These are phyloP conservation scores for Stevia rebaudiana DNA, from an alignment of 140 eudicot species.

Conservation along the genomic window DNA sequence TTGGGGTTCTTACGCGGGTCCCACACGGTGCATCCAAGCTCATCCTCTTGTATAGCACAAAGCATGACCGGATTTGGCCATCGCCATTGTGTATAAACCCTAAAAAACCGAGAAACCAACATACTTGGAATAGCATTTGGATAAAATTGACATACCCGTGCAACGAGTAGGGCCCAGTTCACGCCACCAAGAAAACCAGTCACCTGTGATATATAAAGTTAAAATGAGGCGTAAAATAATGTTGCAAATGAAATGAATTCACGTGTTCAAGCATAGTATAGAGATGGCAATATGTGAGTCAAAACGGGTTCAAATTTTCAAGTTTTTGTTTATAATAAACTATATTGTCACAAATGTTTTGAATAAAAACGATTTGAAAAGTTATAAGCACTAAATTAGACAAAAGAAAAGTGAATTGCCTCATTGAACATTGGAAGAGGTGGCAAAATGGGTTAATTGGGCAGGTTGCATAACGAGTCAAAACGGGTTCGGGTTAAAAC, in stretches of 20 bases:
- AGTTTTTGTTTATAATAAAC: neutral
- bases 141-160: slow-evolving; percentile 61
- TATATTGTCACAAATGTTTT: neutral
- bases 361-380: neutral
- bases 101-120: slow-evolving; percentile 59
- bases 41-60: slow-evolving; percentile 47
- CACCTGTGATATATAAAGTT: slow-evolving; percentile 48
- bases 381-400: neutral
- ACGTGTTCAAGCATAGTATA: neutral
- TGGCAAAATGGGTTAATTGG: neutral
- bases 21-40: slow-evolving; percentile 51
- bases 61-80: slow-evolving; percentile 80
- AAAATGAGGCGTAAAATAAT: too few species aligned
- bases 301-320: neutral
- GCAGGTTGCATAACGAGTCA: neutral
- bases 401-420: neutral
- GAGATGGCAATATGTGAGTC: neutral
- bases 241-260: neutral
- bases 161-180: slow-evolving; percentile 61
- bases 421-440: neutral
- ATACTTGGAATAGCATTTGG: slow-evolving; percentile 63
- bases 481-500: neutral
- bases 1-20: slow-evolving; percentile 51
- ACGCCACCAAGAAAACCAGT: slow-evolving; percentile 66
- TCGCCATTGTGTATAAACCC: slow-evolving; percentile 64